A percentile compares a stretch with the other conserved stretches of the same genome.
Conservation (phyloP, 495 filamentous ascomycete species). For the Xylaria palmicola region DNA sequence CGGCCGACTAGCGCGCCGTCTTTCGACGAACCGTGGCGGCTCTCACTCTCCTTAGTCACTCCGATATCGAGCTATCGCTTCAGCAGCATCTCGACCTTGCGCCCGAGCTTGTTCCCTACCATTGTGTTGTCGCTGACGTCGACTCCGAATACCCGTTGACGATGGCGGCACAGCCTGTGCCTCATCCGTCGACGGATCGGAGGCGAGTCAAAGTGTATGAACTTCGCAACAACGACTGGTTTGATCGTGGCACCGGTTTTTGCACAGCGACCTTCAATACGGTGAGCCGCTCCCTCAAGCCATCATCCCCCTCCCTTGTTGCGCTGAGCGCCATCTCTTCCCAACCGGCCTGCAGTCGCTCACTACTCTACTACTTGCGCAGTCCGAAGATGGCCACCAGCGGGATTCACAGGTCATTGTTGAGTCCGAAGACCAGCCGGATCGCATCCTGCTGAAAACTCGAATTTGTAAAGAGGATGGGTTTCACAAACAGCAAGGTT, state of each 20-base stretch:
- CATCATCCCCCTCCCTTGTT: conserved; percentile 5
- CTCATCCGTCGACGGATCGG: conserved; percentile 79
- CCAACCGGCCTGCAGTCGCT: background rate
- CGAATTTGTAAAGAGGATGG: conserved; percentile 92
- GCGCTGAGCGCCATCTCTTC: conserved; percentile 12
- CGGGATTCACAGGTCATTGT: conserved; percentile 86
- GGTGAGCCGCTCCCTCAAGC: conserved; percentile 56
- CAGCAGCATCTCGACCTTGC: conserved; percentile 45
- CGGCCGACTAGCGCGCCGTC: conserved; percentile 30
- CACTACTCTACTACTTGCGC: conserved; percentile 19
- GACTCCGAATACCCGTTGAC: conserved; percentile 45
- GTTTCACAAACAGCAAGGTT: conserved; percentile 98
- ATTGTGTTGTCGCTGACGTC: conserved; percentile 34
- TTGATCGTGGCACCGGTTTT: conserved; percentile 94
- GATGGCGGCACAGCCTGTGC: conserved; percentile 85
- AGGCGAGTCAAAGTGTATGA: conserved; percentile 99
- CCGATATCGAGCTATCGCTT: conserved; percentile 44
- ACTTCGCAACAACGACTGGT: conserved; percentile 98
- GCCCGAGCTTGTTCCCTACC: conserved; percentile 38
- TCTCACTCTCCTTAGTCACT: conserved; percentile 44
- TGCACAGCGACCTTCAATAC: conserved; percentile 75
- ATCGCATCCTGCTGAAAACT: conserved; percentile 80
- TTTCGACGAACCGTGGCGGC: conserved; percentile 43
- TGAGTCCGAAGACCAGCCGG: conserved; percentile 86
- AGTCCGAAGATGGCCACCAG: conserved; percentile 45